phyloP scores from a whole-genome alignment of 2,329 filamentous ascomycete genomes.

The Scedosporium apiospermum region DNA sequence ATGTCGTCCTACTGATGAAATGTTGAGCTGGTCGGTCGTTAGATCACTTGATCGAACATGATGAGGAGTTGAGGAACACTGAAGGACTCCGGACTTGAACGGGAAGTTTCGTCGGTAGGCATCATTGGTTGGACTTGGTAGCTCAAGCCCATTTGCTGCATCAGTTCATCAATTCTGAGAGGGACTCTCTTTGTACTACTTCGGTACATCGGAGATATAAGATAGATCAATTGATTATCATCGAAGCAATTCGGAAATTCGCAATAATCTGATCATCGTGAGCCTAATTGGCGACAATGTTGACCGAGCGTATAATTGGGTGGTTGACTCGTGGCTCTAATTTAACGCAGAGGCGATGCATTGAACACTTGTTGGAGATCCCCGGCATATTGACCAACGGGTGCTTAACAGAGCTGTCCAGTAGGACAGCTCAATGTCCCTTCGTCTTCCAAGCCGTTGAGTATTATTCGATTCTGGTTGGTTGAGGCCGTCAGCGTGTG shows the following conservation, averaged over 20 bases:
- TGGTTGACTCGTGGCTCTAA: neutral
- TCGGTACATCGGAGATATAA: too few relatives aligned
- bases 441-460: too few relatives aligned
- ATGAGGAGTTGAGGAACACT: neutral
- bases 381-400: neutral
- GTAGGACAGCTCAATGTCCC: neutral
- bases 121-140: neutral
- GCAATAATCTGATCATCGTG: neutral
- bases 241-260: neutral
- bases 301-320: neutral
- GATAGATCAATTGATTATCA: neutral
- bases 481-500: too few relatives aligned
- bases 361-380: neutral
- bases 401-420: neutral
- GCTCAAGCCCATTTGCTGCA: too few relatives aligned
- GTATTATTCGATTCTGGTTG: too few relatives aligned
- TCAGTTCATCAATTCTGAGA: too few relatives aligned
- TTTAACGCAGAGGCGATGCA: neutral
- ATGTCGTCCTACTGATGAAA: neutral
- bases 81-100: too few relatives aligned
- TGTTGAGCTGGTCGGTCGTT: neutral
- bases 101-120: too few relatives aligned
- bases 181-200: too few relatives aligned
- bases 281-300: neutral
- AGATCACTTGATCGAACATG: neutral